Conservation (phyloP, 257 asterid genomes). For the Primulina huaijiensis region DNA sequence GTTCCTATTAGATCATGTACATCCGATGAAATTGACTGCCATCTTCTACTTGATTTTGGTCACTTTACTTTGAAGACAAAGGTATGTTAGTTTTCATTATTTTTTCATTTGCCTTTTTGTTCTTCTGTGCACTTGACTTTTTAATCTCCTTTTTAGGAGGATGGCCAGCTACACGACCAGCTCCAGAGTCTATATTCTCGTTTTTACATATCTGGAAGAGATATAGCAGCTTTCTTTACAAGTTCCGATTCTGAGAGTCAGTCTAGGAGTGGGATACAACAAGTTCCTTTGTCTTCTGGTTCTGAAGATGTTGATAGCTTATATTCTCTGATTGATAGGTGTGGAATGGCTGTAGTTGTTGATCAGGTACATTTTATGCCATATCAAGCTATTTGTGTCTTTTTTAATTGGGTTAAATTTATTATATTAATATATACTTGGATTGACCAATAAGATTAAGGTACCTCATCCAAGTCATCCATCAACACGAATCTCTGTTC, state of each 20-base stretch:
- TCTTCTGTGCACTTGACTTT: constrained; percentile 20
- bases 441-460: constrained; percentile 57
- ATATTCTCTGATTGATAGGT: constrained; percentile 79
- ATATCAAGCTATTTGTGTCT: constrained; percentile 5
- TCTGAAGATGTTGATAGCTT: constrained; percentile 51
- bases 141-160: constrained; percentile 51
- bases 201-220: constrained; percentile 88
- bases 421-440: constrained; percentile 19
- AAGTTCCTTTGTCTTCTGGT: constrained; percentile 46
- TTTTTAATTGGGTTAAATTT: neutral
- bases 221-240: constrained; percentile 88
- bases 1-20: constrained; percentile 67
- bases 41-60: constrained; percentile 90
- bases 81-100: constrained; percentile 43
- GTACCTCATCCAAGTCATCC: constrained; percentile 83
- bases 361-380: constrained; percentile 66
- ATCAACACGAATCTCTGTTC: constrained; percentile 76
- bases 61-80: constrained; percentile 84
- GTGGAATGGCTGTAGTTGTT: constrained; percentile 87
- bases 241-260: constrained; percentile 52
- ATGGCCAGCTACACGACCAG: constrained; percentile 52
- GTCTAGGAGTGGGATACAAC: constrained; percentile 51
- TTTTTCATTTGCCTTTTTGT: constrained; percentile 18
- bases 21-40: constrained; percentile 54
- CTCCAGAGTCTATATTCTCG: constrained; percentile 79